Evolutionary conservation across 2,329 filamentous ascomycete genomes (phyloP).

Genomic region (Exophiala dermatitidis): DNA sequence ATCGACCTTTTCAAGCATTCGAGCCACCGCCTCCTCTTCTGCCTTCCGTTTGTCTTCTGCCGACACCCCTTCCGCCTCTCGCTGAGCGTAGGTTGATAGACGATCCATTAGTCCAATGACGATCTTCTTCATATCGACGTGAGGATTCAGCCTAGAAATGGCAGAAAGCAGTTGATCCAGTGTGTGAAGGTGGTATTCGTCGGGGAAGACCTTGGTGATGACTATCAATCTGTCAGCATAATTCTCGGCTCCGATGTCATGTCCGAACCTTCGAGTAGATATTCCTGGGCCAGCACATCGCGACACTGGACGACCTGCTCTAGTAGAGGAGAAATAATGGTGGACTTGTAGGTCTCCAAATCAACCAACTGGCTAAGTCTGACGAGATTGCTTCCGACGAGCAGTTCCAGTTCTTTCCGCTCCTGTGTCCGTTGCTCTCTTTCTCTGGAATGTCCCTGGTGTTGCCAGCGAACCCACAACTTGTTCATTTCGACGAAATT

Average conservation of each 20-base stretch:
- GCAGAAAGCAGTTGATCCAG: constrained; percentile 91
- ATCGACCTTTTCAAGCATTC: constrained; percentile 69
- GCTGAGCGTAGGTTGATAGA: constrained; percentile 85
- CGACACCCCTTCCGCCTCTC: constrained; percentile 65
- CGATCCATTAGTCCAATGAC: constrained; percentile 98
- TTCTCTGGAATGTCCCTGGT: constrained; percentile 94
- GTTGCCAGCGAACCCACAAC: constrained; percentile 93
- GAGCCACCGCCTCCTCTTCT: constrained; percentile 76
- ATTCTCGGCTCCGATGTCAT: neutral
- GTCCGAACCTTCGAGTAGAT: constrained; percentile 67
- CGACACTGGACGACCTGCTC: constrained; percentile 98
- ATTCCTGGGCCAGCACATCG: constrained; percentile 94
- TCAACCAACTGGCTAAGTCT: constrained; percentile 92
- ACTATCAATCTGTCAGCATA: constrained; percentile 44
- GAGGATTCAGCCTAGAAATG: constrained; percentile 84
- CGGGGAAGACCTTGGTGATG: constrained; percentile 96
- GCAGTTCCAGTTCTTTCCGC: constrained; percentile 85
- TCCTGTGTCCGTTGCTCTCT: constrained; percentile 89
- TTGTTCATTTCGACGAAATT: constrained; percentile 99
- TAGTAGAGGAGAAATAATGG: constrained; percentile 78
- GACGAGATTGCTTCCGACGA: constrained; percentile 95
- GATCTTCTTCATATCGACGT: constrained; percentile 96
- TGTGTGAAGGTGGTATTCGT: constrained; percentile 96
- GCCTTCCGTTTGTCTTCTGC: constrained; percentile 66
- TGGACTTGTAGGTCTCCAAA: constrained; percentile 84